phyloP scores from a whole-genome alignment of 2,329 filamentous ascomycete genomes.

The Metarhizium robertsii region DNA sequence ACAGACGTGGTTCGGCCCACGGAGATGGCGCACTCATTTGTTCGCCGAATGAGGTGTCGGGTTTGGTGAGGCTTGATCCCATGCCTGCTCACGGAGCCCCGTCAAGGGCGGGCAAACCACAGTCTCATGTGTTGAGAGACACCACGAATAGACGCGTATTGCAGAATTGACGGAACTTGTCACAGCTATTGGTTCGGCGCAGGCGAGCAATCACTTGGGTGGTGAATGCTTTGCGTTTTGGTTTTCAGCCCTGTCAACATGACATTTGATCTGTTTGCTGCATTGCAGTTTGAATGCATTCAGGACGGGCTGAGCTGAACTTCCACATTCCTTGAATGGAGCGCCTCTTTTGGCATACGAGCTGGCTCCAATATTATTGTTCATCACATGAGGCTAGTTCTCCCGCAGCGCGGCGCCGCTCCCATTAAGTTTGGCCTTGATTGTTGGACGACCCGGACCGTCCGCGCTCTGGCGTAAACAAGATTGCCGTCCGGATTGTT shows the following conservation, averaged over 20 bases:
- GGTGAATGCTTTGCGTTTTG: background rate
- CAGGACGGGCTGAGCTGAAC: background rate
- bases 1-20: background rate
- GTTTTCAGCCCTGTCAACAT: background rate
- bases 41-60: background rate
- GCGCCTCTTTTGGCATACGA: background rate
- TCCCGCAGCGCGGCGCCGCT: conserved; percentile 1
- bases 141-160: background rate
- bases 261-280: background rate
- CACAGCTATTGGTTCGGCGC: background rate
- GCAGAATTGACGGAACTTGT: background rate
- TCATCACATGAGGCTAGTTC: background rate
- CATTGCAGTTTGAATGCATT: background rate
- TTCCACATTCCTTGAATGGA: background rate
- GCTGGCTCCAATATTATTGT: background rate
- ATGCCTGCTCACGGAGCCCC: background rate
- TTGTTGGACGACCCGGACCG: conserved; percentile 1
- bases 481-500: conserved; percentile 1
- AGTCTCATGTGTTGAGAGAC: background rate
- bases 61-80: background rate
- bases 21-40: background rate
- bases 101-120: background rate
- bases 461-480: background rate
- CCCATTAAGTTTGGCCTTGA: background rate
- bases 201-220: background rate